phyloP scores from a whole-genome alignment of 2,329 filamentous ascomycete species.

The Clarireedia paspali region DNA sequence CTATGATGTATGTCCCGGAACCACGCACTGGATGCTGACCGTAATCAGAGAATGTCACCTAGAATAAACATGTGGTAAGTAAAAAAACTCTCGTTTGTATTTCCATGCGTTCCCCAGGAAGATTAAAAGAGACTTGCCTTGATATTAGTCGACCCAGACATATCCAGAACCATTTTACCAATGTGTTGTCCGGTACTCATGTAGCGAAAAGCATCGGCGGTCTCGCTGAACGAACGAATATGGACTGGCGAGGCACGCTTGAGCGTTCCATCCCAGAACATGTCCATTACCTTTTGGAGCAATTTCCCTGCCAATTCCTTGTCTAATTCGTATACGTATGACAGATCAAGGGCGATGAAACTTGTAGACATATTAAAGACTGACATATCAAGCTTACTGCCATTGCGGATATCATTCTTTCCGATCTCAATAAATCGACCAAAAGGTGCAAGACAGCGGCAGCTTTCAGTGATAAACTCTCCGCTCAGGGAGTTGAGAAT shows the following conservation, averaged over 20 bases:
- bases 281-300: too few relatives aligned
- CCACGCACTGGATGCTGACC: too few relatives aligned
- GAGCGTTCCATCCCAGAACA: background rate
- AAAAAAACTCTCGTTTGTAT: too few relatives aligned
- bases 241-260: background rate
- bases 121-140: too few relatives aligned
- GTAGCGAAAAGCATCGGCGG: background rate
- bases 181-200: background rate
- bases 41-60: too few relatives aligned
- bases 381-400: slow-evolving; percentile 13
- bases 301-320: too few relatives aligned
- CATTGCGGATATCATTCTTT: slow-evolving; percentile 15
- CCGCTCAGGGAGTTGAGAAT: slow-evolving; percentile 24
- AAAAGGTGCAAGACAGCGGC: slow-evolving; percentile 28
- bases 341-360: slow-evolving; percentile 19
- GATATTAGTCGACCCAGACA: too few relatives aligned
- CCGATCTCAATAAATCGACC: slow-evolving; percentile 25
- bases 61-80: too few relatives aligned
- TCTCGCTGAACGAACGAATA: background rate
- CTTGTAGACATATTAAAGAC: slow-evolving; percentile 15
- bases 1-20: background rate
- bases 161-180: background rate
- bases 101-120: too few relatives aligned
- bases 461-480: slow-evolving; percentile 25
- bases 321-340: background rate